These are phyloP conservation scores for Alternaria rosae DNA, from an alignment of 2,329 filamentous ascomycete genomes.

Conservation along the genomic window DNA sequence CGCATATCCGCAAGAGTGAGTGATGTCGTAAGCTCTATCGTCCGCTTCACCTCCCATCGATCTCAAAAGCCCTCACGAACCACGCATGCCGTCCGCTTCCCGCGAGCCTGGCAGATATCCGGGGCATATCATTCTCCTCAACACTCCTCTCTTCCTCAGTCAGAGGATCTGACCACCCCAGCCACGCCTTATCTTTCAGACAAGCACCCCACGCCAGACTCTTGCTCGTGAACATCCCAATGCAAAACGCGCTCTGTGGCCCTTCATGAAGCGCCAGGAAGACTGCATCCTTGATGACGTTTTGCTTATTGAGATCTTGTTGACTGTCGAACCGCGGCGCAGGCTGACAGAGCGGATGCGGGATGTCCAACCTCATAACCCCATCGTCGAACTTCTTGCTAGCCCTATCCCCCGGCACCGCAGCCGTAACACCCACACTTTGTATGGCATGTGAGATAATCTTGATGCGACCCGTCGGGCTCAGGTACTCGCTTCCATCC, in stretches of 20 bases:
- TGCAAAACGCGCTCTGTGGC: conserved; percentile 22
- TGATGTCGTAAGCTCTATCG: background rate
- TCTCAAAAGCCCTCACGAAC: conserved; percentile 15
- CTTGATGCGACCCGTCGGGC: conserved; percentile 31
- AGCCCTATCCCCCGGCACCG: conserved; percentile 11
- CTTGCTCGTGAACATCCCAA: conserved; percentile 26
- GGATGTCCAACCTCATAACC: conserved; percentile 29
- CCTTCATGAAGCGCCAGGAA: conserved; percentile 28
- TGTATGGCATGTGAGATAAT: conserved; percentile 25
- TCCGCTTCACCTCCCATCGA: conserved; percentile 1
- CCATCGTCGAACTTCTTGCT: conserved; percentile 7
- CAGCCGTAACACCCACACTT: conserved; percentile 17
- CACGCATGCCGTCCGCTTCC: conserved; percentile 26
- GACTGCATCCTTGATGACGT: conserved; percentile 8
- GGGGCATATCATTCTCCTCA: conserved; percentile 18
- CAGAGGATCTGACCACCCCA: conserved; percentile 15
- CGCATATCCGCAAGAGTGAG: too few species aligned
- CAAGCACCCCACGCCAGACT: conserved; percentile 34
- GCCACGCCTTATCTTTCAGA: conserved; percentile 32
- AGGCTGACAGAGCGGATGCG: conserved; percentile 25
- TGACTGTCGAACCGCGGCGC: conserved; percentile 8
- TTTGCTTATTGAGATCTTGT: background rate
- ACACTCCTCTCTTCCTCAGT: conserved; percentile 21
- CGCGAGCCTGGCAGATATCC: conserved; percentile 20
- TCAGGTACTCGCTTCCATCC: conserved; percentile 33